Base-by-base conservation (phyloP, 1,139 yeast species). In the Pichia sp. region DNA sequence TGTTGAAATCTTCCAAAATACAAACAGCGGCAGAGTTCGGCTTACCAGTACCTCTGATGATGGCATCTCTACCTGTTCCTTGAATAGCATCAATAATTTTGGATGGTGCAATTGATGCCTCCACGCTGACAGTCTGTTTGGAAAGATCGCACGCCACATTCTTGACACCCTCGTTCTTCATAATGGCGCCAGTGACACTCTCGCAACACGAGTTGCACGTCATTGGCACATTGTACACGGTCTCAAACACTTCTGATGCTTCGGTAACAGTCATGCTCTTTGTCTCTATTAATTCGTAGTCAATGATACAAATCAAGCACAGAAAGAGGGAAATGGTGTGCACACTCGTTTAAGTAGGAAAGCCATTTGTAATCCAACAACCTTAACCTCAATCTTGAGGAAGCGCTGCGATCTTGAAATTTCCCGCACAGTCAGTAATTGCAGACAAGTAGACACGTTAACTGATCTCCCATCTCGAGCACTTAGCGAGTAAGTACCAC, bases 11-110 rank as follows among this genome's bases (percentile, higher is more conserved):
- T 55, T 91, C 97, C 39, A 88, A 61, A 33, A 88, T 88, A 46
- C 94, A 78, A 22, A 88, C 97, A 0, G 95, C 96, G 0, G 96
- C 95, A 19, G 88, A 74, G 55, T 88, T 80, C 16, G 94, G 80
- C 37, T 67, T 67, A 2, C 97, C 97, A 0, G 96, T 77, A 6
- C 98, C 98, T 44, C 97, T 68, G 24, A 88, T 80, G 45, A 88
- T 84, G 9, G 95, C 95, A 54, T 88, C 96, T 48, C 76, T 74
- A 2, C 96, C 96, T 4, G 77, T 77, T 2, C 54, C 51, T 55
- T 81, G 88, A 41, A 85, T 75, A 0, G 82, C 72, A 42, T 63
- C 63, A 22, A 83, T 78, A 15, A 86, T 68, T 22, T 59, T 62
- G 4, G 91, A 79, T 1, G 95, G 95, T 4, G 94, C 74, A 7